Evolutionary conservation across 768 basidiomycete genomes (phyloP).

Genomic region (Boletus sensibilis): DNA sequence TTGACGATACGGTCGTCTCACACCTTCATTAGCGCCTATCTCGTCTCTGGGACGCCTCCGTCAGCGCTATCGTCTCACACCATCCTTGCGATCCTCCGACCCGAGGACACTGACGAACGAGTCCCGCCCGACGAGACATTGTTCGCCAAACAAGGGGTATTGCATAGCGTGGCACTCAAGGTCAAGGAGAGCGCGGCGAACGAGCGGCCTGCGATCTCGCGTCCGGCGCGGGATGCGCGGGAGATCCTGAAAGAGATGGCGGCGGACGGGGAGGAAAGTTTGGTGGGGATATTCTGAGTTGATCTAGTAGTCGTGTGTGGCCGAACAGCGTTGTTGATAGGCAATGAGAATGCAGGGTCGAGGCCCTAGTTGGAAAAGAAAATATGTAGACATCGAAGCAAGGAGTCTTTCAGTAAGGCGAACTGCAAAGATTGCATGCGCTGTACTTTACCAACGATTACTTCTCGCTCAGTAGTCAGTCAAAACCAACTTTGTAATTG

Average conservation of each 20-base stretch:
- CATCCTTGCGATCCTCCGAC: conserved; percentile 55
- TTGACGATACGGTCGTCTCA: neutral
- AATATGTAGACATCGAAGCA: no score
- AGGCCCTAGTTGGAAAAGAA: no score
- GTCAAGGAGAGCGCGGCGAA: conserved; percentile 64
- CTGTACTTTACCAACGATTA: no score
- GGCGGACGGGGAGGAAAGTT: conserved; percentile 22
- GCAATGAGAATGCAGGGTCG: no score
- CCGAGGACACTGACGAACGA: conserved; percentile 38
- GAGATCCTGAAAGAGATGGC: conserved; percentile 55
- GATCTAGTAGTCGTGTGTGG: neutral
- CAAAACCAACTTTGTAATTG: neutral
- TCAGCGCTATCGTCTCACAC: conserved; percentile 60
- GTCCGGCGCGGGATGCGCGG: conserved; percentile 81
- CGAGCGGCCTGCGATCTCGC: conserved; percentile 70
- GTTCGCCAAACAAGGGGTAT: conserved; percentile 64
- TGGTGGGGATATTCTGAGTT: conserved; percentile 28
- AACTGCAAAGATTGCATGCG: no score
- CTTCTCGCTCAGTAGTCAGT: no score
- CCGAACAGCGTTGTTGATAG: neutral
- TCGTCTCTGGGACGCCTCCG: conserved; percentile 66
- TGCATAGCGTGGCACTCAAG: conserved; percentile 70
- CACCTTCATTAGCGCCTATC: conserved; percentile 46
- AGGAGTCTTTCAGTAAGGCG: no score
- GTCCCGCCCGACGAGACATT: conserved; percentile 35